These are phyloP conservation scores for Cichorium intybus DNA, from an alignment of 140 eudicot genomes.

Conservation along the genomic window DNA sequence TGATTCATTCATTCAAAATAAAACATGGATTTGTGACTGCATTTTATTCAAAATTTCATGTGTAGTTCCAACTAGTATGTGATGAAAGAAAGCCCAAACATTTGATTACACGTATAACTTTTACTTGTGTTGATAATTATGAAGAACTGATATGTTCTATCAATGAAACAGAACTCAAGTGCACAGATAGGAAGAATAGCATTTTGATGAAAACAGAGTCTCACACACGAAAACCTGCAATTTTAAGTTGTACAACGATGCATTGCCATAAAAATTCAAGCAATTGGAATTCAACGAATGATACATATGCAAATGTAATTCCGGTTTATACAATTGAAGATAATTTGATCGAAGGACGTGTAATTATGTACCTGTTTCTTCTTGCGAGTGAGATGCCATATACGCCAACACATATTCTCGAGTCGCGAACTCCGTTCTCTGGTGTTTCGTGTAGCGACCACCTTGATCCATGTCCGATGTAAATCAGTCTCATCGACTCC, in stretches of 20 bases:
- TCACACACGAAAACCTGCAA: neutral
- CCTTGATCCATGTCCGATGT: constrained; percentile 92
- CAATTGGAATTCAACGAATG: neutral
- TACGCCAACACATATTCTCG: constrained; percentile 96
- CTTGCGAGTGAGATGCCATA: constrained; percentile 95
- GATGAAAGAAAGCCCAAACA: neutral
- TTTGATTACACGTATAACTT: neutral
- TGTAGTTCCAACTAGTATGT: neutral
- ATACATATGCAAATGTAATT: neutral
- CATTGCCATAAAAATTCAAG: neutral
- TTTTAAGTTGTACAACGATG: neutral
- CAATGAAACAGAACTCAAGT: neutral
- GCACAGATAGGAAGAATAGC: too few species aligned
- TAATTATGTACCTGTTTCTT: constrained; percentile 58
- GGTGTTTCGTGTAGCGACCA: constrained; percentile 74
- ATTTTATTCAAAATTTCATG: neutral
- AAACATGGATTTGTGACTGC: neutral
- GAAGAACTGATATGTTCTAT: neutral
- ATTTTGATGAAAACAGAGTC: neutral
- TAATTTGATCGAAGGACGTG: neutral
- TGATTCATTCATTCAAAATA: neutral
- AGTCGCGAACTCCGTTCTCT: constrained; percentile 76
- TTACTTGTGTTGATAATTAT: neutral
- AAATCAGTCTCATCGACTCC: constrained; percentile 86
- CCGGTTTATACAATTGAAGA: neutral